phyloP scores from a whole-genome alignment of 805 yeast species.

The Candida anglica region DNA sequence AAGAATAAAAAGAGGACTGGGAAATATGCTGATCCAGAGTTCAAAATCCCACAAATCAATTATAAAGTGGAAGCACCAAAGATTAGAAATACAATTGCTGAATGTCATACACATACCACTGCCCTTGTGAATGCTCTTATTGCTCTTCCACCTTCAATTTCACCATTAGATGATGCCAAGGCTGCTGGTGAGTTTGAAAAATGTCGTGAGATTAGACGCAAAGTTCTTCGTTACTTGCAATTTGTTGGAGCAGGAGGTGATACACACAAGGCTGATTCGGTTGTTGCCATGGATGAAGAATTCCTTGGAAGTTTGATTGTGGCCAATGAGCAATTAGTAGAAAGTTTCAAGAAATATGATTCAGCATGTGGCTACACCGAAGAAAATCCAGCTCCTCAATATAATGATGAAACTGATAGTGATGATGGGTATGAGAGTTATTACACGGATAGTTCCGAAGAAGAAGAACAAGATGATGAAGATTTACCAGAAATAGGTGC shows the following conservation, averaged over 20 bases:
- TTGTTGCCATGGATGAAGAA: conserved; percentile 57
- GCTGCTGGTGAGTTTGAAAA: conserved; percentile 67
- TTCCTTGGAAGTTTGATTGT: conserved; percentile 81
- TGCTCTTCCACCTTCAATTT: conserved; percentile 40
- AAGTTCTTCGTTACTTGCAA: conserved; percentile 78
- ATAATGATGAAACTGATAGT: conserved; percentile 20
- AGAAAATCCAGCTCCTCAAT: conserved; percentile 36
- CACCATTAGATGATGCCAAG: conserved; percentile 60
- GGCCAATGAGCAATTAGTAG: conserved; percentile 87
- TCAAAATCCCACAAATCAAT: conserved; percentile 64
- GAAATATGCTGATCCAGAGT: conserved; percentile 44
- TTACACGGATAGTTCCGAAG: conserved; percentile 30
- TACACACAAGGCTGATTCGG: conserved; percentile 21
- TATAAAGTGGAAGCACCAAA: conserved; percentile 69
- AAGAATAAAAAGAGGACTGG: conserved; percentile 13
- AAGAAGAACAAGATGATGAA: conserved; percentile 31
- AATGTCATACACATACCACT: conserved; percentile 71
- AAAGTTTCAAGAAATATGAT: conserved; percentile 67
- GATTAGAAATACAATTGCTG: conserved; percentile 64
- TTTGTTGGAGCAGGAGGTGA: conserved; percentile 54
- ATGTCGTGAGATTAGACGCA: conserved; percentile 72
- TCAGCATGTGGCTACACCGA: conserved; percentile 39
- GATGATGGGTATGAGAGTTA: conserved; percentile 32
- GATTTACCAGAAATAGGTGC: too few relatives aligned
- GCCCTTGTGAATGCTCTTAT: conserved; percentile 52